Evolutionary conservation across 495 filamentous ascomycete genomes (phyloP), one percentile per base, ranked within the genome.

Genomic region (Penicillium herquei): DNA sequence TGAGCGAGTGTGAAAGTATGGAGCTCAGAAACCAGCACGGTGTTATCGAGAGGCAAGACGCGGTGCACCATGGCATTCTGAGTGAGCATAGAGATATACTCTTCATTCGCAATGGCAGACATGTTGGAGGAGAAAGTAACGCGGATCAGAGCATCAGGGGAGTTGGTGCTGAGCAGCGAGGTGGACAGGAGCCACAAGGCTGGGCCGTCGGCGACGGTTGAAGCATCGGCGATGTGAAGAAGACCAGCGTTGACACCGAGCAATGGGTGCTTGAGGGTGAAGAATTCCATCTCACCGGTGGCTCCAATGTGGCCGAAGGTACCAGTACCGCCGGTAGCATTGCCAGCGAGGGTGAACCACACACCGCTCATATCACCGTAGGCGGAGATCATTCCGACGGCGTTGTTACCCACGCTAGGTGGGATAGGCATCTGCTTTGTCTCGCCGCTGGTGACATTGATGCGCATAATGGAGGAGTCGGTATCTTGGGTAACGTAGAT

Each of bases 381-480:
- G 40, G 39, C 61, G 18, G 50, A 37, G 50, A 63, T 63, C 61
- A 63, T 63, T 47, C 61, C 61, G 39, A 63, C 61, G 56, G 61
- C 56, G 53, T 59, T 63, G 56, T 63, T 59, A 39, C 61, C 61
- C 17, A 63, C 61, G 43, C 52, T 56, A n/a, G 61, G 49, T 0
- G 61, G 61, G 33, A 63, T 51, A n/a, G 43, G 56, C 34, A 63
- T 39, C 53, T 63, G 61, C 13, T 32, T 48, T 1, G 61, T 63
- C 54, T 53, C 53, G 49, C 61, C 53, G 54, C 42, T 63, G 45
- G 52, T 59, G 53, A 44, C 40, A 45, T 63, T 59, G 53, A 63
- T 63, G 46, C 56, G 56, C 61, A 63, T 63, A 40, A 63, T 63
- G 30, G 61, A 63, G 13, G 61, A 63, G 56, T 63, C 61, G 41